Base-by-base conservation (phyloP, 164 flowering plant species). In the Hamamelis virginiana region DNA sequence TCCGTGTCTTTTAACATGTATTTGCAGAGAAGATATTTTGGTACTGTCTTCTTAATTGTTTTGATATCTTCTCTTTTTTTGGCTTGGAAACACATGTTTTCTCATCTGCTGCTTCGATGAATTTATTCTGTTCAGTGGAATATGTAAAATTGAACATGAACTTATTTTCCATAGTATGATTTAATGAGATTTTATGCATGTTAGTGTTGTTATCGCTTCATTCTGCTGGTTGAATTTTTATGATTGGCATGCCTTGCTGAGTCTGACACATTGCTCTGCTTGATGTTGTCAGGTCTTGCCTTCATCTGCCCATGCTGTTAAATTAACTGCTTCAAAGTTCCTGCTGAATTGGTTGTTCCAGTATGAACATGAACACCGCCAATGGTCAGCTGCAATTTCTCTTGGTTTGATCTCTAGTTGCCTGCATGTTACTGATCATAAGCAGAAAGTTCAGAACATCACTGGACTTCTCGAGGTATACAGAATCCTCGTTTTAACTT, bases 361-460 rank as follows among this genome's bases (percentile, higher is more conserved):
- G 78, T 74, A 85, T 82, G 96, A 92, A 70, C 99, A 91, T 74
- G 99, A 96, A 67, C 81, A 87, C 70, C 90, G 87, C 60, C 98
- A 92, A 70, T 96, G 98, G 99, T 75, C 98, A 5, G 90, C 97
- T 69, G 99, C 98, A 62, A 82, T 92, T 43, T 85, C 97, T 50
- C 82, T 96, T 75, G 99, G 99, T 55, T 74, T 86, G 74, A 77
- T 91, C 64, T 87, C 97, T 66, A 78, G 84, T 75, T 83, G 82
- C 76, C 73, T 91, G 59, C 96, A 93, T 78, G 78, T 81, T 46
- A 96, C 98, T 19, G 99, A 96, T 77, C 87, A 79, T 70, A 81
- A 84, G 77, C 92, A 80, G 73, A 93, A 87, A 68, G 75, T 78
- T 76, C 79, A 85, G 61, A 87, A 80, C 73, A 82, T 86, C 67